Base-by-base conservation (phyloP, 768 basidiomycete species). In the Tylopilus subfusipes region DNA sequence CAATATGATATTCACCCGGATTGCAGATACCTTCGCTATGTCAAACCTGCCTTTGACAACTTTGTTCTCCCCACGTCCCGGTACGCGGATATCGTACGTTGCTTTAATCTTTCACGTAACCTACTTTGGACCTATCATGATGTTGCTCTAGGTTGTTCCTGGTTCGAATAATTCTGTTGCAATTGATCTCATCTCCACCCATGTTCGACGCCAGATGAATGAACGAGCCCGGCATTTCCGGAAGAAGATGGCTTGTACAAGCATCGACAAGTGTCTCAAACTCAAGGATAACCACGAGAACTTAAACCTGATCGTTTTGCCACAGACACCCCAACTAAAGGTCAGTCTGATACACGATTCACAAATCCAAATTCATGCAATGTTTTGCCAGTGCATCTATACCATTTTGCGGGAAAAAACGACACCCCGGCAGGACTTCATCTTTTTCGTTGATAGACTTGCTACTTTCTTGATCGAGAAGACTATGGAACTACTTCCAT, bases 31-130 rank as follows among this genome's bases (percentile, higher is more conserved):
- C 81, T 98, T 22, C 88, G 93, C 29, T 95, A 86, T 66, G 96
- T 99, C 62, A 99, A 99, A 66, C 93, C 91, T 5, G 84, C 93
- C 4, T 96, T 87, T 62, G 97, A 98, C 68, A 89, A 90, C 68
- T 97, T 95, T 59, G 93, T 99, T 21, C 82, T 82, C 30, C 96
- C 96, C 2, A 90, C 90, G 3, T 81, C 93, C 14, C 81, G 84
- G 42, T 79, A 88, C 66, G 96, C 96, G 3, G 94, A 99, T 66
- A 92, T 99, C 34, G 93, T 94, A 60, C 44, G 66, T 53, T 19
- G 24, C 31, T 53, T 38, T 45, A 16, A 40, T 54, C 27, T 22
- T 29, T 19, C 18, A 22, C 4, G 31, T 39, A 16, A 19, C 11
- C 42, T 29, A 38, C 30, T 43, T 38, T 22, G 44, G 49, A 46